phyloP scores from a whole-genome alignment of 495 filamentous ascomycete genomes.

The Annulohypoxylon nitens region DNA sequence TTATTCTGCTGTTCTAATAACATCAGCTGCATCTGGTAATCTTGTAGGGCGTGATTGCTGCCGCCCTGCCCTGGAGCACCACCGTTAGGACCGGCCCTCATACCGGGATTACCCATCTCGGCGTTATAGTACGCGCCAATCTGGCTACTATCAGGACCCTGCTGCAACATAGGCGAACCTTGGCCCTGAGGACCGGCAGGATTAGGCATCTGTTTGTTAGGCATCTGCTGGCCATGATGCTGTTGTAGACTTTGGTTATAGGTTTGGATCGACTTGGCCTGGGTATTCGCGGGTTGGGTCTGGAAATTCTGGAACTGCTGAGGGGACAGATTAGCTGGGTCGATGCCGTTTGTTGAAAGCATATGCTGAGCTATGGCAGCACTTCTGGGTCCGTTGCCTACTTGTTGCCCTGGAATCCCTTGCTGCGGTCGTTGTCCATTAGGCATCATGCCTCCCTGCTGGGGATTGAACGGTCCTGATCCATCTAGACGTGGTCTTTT shows the following conservation, averaged over 20 bases:
- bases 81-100: constrained; percentile 69
- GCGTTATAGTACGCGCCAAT: constrained; percentile 77
- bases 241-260: constrained; percentile 86
- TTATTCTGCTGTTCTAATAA: constrained; percentile 99
- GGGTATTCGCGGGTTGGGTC: constrained; percentile 67
- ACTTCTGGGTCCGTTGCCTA: constrained; percentile 67
- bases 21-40: constrained; percentile 99
- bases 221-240: constrained; percentile 84
- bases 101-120: constrained; percentile 62
- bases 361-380: constrained; percentile 69
- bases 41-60: constrained; percentile 94
- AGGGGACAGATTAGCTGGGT: constrained; percentile 77
- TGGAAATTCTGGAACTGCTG: constrained; percentile 83
- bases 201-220: constrained; percentile 72
- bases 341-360: constrained; percentile 81
- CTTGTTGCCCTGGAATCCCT: constrained; percentile 78
- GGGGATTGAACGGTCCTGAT: constrained; percentile 71
- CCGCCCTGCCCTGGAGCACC: constrained; percentile 66
- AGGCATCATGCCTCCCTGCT: constrained; percentile 78
- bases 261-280: constrained; percentile 85
- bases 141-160: constrained; percentile 73
- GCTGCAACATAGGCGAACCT: constrained; percentile 83
- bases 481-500: constrained; percentile 92
- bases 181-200: constrained; percentile 68
- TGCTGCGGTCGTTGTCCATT: constrained; percentile 81